Conservation (phyloP, 768 basidiomycete species). For the Kockovaella imperatae region DNA sequence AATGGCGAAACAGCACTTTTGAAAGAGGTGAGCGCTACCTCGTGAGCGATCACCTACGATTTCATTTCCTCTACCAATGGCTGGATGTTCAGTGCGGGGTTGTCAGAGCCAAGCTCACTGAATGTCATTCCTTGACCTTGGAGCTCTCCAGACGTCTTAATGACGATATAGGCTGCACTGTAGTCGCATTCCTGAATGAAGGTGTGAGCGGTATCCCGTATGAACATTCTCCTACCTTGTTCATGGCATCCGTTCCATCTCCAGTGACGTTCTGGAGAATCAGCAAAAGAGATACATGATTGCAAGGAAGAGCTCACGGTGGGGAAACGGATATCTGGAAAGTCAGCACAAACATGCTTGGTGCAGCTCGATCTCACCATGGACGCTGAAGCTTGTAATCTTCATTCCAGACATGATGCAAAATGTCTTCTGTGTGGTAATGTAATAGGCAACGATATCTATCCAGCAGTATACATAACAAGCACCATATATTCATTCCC, state of each 20-base stretch:
- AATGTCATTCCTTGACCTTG: constrained; percentile 57
- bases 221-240: not conserved
- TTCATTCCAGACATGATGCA: constrained; percentile 28
- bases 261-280: constrained; percentile 67
- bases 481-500: too few relatives aligned
- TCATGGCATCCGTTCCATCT: constrained; percentile 90
- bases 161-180: constrained; percentile 79
- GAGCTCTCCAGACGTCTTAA: constrained; percentile 63
- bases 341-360: constrained; percentile 2
- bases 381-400: constrained; percentile 41
- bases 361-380: constrained; percentile 28
- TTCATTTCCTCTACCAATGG: constrained; percentile 69
- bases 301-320: constrained; percentile 51
- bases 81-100: too few relatives aligned
- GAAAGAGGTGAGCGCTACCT: too few relatives aligned
- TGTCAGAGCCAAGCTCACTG: constrained; percentile 15
- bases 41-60: too few relatives aligned
- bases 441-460: too few relatives aligned
- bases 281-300: too few relatives aligned
- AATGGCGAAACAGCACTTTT: constrained; percentile 73
- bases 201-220: not conserved
- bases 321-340: constrained; percentile 77
- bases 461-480: too few relatives aligned
- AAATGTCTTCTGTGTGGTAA: too few relatives aligned
- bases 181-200: constrained; percentile 79